Base-by-base conservation (phyloP, 2,329 filamentous ascomycete species). In the Calonectria fujianensis region DNA sequence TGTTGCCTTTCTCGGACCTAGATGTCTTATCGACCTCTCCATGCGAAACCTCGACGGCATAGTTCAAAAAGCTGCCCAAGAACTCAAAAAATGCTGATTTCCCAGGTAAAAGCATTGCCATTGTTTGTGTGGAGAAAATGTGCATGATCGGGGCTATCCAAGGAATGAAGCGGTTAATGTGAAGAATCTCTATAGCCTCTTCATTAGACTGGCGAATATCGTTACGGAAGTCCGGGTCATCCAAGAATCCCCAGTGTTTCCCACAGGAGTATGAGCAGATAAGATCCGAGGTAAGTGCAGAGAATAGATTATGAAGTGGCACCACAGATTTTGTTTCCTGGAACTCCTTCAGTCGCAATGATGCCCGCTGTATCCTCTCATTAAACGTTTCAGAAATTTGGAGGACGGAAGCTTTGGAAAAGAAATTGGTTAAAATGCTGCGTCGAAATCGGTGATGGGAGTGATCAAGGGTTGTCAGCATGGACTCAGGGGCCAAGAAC, bases 161-260 rank as follows among this genome's bases (percentile, higher is more conserved):
- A 39, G 54, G 54, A 27, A 61, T 14, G 11, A 37, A 61, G 11
- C 54, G 54, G 20, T 32, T 61, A 4, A 39, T 7, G 27, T 61
- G 54, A n/a, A 61, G n/a, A 13, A 37, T 61, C 20, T 61, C 54
- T 18, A 61, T 61, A n/a, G 20, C n/a, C 7, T 61, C 32, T 39
- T 61, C 54, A 27, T 61, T 61, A 8, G 54, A 37, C 2, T 37
- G 16, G 13, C 54, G 54, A 39, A 61, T 39, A 11, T 61, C 32
- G n/a, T 61, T 61, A 3, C 54, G 54, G 31, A 61, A 37, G 32
- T 24, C 35, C 1, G 54, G 54, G 32, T 61, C 54, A 7, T 61
- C 54, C 20, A 61, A 32, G n/a, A 61, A 61, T 18, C 54, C 54
- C 54, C 54, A 61, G 14, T 61, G 54, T 27, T n/a, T 61, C 3